Conservation (phyloP, 306 rosid species). For the Malus fusca region DNA sequence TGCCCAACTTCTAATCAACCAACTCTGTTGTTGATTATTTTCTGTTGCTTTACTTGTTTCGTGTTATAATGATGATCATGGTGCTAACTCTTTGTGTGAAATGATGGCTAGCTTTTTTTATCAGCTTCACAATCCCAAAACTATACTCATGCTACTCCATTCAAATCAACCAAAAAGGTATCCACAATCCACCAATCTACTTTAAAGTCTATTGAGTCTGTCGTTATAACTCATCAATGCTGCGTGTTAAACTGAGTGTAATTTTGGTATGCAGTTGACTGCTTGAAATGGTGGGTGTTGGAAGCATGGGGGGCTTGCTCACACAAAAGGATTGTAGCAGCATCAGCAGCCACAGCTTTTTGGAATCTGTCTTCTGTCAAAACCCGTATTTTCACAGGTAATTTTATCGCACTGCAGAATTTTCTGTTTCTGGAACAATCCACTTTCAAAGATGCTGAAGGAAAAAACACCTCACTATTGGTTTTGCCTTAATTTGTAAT, state of each 20-base stretch:
- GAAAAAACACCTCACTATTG: too few relatives aligned
- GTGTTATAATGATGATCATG: background rate
- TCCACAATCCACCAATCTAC: background rate
- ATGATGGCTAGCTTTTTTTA: slow-evolving; percentile 52
- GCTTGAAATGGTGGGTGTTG: slow-evolving; percentile 40
- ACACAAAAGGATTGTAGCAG: slow-evolving; percentile 64
- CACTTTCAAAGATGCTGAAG: too few relatives aligned
- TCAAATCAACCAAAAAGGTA: slow-evolving; percentile 62
- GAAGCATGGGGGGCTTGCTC: slow-evolving; percentile 73
- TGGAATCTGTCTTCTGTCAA: slow-evolving; percentile 73
- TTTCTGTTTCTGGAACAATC: background rate
- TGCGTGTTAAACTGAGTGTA: background rate
- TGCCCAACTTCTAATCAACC: background rate
- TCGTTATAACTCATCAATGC: background rate
- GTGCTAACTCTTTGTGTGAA: background rate
- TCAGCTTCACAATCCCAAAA: slow-evolving; percentile 70
- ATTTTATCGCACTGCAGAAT: background rate
- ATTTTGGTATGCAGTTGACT: slow-evolving; percentile 38
- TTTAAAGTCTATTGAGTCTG: background rate
- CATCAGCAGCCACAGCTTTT: slow-evolving; percentile 45
- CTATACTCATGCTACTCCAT: slow-evolving; percentile 58
- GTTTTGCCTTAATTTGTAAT: background rate
- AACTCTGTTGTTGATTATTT: background rate
- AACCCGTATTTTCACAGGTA: slow-evolving; percentile 73
- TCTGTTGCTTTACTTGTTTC: background rate